Base-by-base conservation (phyloP, 306 rosid species). In the Astragalus glycyphyllos region DNA sequence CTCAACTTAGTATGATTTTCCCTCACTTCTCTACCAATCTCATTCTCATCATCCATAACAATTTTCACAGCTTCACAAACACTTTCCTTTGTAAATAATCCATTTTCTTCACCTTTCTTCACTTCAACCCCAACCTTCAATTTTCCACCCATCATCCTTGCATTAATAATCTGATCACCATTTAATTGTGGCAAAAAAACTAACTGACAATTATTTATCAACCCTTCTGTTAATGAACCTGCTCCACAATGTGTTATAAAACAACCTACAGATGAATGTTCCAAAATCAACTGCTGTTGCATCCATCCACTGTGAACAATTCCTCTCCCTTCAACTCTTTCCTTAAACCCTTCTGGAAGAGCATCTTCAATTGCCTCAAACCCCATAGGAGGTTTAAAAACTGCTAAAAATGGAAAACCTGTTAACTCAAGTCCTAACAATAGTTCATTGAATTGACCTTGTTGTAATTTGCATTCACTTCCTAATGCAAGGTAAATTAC, bases 181-280 rank as follows among this genome's bases (percentile, higher is more conserved):
- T 31, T 68, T 1, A 17, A 1, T 0, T 56, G 68, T 1, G 89
- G 89, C 2, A 90, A 11, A 45, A 87, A 17, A 32, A 90, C 91
- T 29, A 87, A 8, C 45, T 77, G 91, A 40, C 87, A 86, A 53
- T 14, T 62, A 11, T 14, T 86, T 26, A 83, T 42, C 3, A 90
- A 31, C 5, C 74, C 89, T 83, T 90, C 91, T 0, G 78, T 51
- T 23, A 83, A n/a, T 0, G 90, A 86, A 41, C 88, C 90, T 0
- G 88, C 72, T 7, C 91, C 96, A 51, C 91, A 86, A 1, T 88
- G 96, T 4, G 97, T 90, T n/a, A 90, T 61, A 37, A 86, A 88
- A 72, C 95, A 90, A 8, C 94, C 95, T 4, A 88, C 74, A 7
- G 88, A 83, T 11, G 84, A 54, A 13, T 88, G 95, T 45, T 31